A percentile compares a stretch with the other conserved stretches of the same genome.
These are phyloP conservation scores for Beauveria brongniartii DNA, from an alignment of 2,329 filamentous ascomycete species.

Conservation along the genomic window DNA sequence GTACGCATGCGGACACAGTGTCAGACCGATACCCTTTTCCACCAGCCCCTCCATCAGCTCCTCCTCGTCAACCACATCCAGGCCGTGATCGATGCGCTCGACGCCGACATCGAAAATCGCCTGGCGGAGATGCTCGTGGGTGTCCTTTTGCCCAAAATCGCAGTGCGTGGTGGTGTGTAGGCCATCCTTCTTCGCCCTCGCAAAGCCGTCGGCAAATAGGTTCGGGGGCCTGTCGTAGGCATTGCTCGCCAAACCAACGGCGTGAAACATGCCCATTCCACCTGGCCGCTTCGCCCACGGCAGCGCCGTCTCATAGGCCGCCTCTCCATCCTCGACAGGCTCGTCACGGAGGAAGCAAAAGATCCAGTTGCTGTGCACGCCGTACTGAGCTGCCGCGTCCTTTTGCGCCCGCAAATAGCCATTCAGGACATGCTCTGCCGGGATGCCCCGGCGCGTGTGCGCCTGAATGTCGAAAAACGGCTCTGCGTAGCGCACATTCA, in stretches of 20 bases:
- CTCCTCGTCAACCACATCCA: conserved; percentile 52
- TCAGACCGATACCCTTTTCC: conserved; percentile 48
- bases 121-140: conserved; percentile 43
- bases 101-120: conserved; percentile 54
- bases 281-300: conserved; percentile 27
- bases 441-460: conserved; percentile 53
- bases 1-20: conserved; percentile 50
- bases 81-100: conserved; percentile 65
- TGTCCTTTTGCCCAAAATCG: conserved; percentile 42
- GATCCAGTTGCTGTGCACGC: conserved; percentile 56
- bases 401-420: conserved; percentile 53
- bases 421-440: conserved; percentile 51
- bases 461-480: conserved; percentile 74
- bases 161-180: conserved; percentile 41
- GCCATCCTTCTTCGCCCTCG: conserved; percentile 29
- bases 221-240: conserved; percentile 36
- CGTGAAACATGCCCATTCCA: conserved; percentile 33
- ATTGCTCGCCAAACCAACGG: conserved; percentile 39
- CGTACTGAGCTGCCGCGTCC: conserved; percentile 52
- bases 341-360: conserved; percentile 65
- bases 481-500: conserved; percentile 63
- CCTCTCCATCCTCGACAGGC: conserved; percentile 61
- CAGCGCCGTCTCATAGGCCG: conserved; percentile 40
- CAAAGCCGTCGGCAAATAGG: conserved; percentile 34
- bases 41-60: conserved; percentile 50